Percentiles rank a stretch among this genome's conserved stretches.
These are phyloP conservation scores for Lizonia empirigonia DNA, from an alignment of 2,329 filamentous ascomycete genomes.

Conservation along the genomic window DNA sequence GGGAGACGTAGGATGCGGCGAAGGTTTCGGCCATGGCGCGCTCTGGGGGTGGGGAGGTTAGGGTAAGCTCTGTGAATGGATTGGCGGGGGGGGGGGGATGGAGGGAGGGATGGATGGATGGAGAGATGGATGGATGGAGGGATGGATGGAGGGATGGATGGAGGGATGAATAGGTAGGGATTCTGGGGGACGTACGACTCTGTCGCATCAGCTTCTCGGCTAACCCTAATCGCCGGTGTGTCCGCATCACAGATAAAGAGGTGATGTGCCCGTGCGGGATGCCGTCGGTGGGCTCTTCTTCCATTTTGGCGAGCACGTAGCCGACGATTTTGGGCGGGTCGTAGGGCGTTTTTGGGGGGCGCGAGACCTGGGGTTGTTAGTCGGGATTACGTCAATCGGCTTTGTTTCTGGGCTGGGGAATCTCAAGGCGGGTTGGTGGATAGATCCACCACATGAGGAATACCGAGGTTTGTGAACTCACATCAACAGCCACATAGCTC, in stretches of 20 bases:
- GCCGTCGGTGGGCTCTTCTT: constrained; percentile 92
- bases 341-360: constrained; percentile 76
- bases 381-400: no score
- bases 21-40: constrained; percentile 97
- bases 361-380: constrained; percentile 69
- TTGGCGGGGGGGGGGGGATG: neutral
- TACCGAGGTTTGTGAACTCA: no score
- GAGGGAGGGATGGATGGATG: no score
- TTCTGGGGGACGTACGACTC: constrained; percentile 68
- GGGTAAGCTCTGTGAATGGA: no score
- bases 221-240: constrained; percentile 86
- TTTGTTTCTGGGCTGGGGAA: no score
- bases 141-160: no score
- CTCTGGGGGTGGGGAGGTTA: constrained; percentile 67
- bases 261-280: constrained; percentile 96
- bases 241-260: constrained; percentile 92
- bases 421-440: no score
- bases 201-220: constrained; percentile 98
- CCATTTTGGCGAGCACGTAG: constrained; percentile 99
- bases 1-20: constrained; percentile 86
- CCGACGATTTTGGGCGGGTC: constrained; percentile 97
- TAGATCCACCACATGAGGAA: neutral
- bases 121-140: no score
- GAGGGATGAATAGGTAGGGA: neutral
- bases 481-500: constrained; percentile 92